Percentiles rank a stretch among this genome's conserved stretches.
Evolutionary conservation across 495 filamentous ascomycete genomes (phyloP).

Genomic region (Annulohypoxylon moriforme): DNA sequence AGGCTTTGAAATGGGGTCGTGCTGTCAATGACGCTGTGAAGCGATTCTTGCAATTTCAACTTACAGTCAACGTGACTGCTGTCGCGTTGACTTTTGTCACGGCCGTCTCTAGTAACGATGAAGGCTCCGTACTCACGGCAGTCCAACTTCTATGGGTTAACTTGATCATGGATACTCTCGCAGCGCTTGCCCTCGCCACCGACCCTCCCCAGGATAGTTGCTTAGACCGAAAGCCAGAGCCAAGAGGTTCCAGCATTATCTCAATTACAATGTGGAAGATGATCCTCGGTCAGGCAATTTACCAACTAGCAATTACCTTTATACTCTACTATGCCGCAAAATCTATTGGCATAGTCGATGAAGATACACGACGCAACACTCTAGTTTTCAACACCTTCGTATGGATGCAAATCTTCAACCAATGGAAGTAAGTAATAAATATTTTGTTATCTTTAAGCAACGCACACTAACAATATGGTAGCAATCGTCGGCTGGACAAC

Average conservation of each 20-base stretch:
- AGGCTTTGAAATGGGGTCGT: conserved; percentile 89
- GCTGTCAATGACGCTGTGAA: conserved; percentile 91
- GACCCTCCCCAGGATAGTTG: conserved; percentile 84
- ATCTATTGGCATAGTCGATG: conserved; percentile 66
- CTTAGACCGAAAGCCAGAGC: conserved; percentile 83
- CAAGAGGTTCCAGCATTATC: conserved; percentile 80
- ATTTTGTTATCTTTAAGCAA: neutral
- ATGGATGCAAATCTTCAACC: conserved; percentile 97
- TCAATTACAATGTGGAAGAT: conserved; percentile 95
- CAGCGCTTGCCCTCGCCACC: conserved; percentile 85
- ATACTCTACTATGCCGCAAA: conserved; percentile 78
- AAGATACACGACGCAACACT: conserved; percentile 67
- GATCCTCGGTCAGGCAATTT: conserved; percentile 88
- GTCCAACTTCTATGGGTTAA: conserved; percentile 94
- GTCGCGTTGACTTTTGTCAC: conserved; percentile 86
- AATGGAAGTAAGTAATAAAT: conserved; percentile 77
- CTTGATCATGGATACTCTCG: conserved; percentile 93
- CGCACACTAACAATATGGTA: conserved; percentile 51
- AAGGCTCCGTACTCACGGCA: conserved; percentile 79
- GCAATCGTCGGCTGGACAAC: conserved; percentile 89
- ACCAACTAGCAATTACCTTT: conserved; percentile 82
- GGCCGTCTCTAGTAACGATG: conserved; percentile 73
- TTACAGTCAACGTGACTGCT: conserved; percentile 91
- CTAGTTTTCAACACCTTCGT: conserved; percentile 95
- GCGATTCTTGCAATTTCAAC: conserved; percentile 91